A percentile compares a stretch with the other conserved stretches of the same genome.
phyloP scores from a whole-genome alignment of 1,139 yeast species.

The Pichia sp. region DNA sequence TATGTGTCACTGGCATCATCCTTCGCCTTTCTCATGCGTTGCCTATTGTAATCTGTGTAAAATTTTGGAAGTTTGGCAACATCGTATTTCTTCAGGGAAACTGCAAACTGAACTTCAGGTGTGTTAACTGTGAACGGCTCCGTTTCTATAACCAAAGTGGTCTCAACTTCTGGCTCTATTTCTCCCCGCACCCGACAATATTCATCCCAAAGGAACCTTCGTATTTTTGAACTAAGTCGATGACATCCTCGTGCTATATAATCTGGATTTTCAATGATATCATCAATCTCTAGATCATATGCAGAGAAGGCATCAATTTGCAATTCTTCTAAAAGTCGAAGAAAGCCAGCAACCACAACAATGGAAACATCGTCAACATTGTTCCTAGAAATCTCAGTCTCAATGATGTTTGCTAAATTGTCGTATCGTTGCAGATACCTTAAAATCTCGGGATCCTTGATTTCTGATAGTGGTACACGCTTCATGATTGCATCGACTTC shows the following conservation, averaged over 20 bases:
- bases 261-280: conserved; percentile 38
- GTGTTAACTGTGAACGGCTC: background rate
- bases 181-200: conserved; percentile 11
- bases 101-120: conserved; percentile 10
- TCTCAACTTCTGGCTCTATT: background rate
- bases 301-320: conserved; percentile 40
- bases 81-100: conserved; percentile 2
- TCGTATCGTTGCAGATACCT: background rate
- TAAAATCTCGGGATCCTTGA: background rate
- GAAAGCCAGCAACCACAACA: background rate
- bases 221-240: background rate
- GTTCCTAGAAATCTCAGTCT: background rate
- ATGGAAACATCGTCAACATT: background rate
- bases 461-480: conserved; percentile 9
- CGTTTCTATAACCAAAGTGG: background rate
- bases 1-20: background rate
- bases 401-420: background rate
- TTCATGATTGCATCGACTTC: conserved; percentile 14
- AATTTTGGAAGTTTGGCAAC: conserved; percentile 12
- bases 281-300: conserved; percentile 46
- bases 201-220: conserved; percentile 14
- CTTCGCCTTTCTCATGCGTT: background rate
- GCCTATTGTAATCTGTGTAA: conserved; percentile 24
- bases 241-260: conserved; percentile 25
- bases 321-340: conserved; percentile 25